Conservation (phyloP, 495 filamentous ascomycete genomes). For the Hyaloscypha variabilis region DNA sequence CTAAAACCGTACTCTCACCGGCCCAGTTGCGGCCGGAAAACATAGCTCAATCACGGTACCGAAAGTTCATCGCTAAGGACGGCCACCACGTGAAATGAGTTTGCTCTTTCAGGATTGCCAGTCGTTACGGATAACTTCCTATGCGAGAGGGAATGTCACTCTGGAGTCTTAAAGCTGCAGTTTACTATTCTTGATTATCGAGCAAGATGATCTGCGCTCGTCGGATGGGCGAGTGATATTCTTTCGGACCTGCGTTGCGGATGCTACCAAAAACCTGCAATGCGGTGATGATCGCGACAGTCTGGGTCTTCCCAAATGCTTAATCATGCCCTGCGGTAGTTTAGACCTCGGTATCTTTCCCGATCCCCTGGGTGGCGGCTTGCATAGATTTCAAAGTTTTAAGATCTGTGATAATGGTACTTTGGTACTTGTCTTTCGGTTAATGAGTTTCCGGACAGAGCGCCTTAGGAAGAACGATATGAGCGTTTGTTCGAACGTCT, state of each 20-base stretch:
- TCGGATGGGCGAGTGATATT: not conserved
- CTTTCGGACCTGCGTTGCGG: not conserved
- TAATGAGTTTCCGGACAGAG: not conserved
- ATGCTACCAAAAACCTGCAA: not conserved
- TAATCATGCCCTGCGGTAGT: not conserved
- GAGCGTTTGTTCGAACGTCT: not conserved
- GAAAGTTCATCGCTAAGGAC: not conserved
- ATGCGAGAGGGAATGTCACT: not conserved
- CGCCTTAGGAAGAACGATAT: not conserved
- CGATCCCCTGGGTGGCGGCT: not conserved
- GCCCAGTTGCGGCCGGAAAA: not conserved
- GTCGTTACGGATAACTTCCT: not conserved
- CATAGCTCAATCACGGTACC: not conserved
- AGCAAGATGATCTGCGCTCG: not conserved
- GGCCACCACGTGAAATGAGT: not conserved
- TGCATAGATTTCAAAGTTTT: not conserved
- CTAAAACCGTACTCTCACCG: not conserved
- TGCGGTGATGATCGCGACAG: not conserved
- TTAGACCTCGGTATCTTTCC: not conserved
- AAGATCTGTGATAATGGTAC: not conserved
- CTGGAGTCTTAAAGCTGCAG: not conserved
- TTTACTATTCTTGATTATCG: not conserved
- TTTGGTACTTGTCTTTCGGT: not conserved
- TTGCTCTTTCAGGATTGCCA: not conserved
- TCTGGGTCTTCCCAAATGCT: not conserved